Evolutionary conservation across 225 moss, liverwort and hornwort species (phyloP).

Genomic region (Physcomitrium patens): DNA sequence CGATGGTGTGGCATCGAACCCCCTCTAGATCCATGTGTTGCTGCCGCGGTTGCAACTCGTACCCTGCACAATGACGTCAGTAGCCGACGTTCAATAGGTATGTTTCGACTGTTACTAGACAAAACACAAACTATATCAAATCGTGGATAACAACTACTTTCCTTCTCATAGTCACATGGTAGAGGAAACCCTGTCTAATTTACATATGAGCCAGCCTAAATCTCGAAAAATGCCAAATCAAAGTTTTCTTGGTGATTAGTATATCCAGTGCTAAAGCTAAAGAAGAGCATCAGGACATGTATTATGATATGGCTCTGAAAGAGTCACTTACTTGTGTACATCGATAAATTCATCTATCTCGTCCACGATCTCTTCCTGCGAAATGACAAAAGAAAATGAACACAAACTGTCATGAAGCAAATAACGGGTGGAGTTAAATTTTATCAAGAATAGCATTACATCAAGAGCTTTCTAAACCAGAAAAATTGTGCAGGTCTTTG

Average conservation of each 20-base stretch:
- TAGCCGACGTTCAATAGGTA: neutral
- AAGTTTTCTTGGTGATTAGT: neutral
- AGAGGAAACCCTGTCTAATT: neutral
- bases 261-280: neutral
- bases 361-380: constrained; percentile 88
- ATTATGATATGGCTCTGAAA: neutral
- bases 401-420: constrained; percentile 6
- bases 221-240: neutral
- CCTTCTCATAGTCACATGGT: too few relatives aligned
- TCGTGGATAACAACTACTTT: neutral
- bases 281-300: neutral
- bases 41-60: constrained; percentile 48
- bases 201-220: neutral
- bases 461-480: neutral
- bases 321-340: constrained; percentile 74
- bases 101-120: neutral
- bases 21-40: constrained; percentile 22
- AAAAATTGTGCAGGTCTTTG: neutral
- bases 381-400: neutral
- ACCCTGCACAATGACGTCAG: constrained; percentile 31
- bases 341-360: constrained; percentile 92
- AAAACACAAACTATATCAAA: too few relatives aligned
- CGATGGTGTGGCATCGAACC: constrained; percentile 45
- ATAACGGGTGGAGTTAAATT: neutral
- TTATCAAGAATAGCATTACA: neutral